Evolutionary conservation across 2,329 filamentous ascomycete species (phyloP).

Genomic region (Hymenoscyphus scutula): DNA sequence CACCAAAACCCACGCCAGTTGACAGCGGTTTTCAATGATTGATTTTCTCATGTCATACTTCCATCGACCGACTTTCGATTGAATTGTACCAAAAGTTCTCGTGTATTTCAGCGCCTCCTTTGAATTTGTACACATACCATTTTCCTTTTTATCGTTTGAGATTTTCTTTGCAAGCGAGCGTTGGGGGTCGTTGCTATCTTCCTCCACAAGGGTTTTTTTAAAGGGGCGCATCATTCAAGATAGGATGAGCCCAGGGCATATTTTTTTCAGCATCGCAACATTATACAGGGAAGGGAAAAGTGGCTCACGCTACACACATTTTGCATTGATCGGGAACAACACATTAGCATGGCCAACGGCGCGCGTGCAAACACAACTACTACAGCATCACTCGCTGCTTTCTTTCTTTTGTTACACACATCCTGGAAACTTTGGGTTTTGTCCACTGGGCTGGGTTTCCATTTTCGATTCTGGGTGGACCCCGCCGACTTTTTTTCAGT

Average conservation of each 20-base stretch:
- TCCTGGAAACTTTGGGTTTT: background rate
- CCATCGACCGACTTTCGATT: conserved; percentile 15
- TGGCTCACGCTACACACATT: conserved; percentile 36
- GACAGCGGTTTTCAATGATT: conserved; percentile 27
- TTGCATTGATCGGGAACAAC: conserved; percentile 23
- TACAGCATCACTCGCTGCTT: background rate
- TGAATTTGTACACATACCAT: conserved; percentile 25
- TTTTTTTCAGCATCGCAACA: conserved; percentile 27
- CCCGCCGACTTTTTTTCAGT: background rate
- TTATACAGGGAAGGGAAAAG: conserved; percentile 36
- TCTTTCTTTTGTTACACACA: background rate
- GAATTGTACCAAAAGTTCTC: conserved; percentile 22
- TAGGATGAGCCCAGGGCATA: conserved; percentile 24
- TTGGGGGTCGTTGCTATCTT: conserved; percentile 16
- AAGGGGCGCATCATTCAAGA: conserved; percentile 28
- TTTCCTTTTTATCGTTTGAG: conserved; percentile 27
- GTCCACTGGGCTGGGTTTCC: background rate
- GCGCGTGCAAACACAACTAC: background rate
- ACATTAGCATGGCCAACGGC: conserved; percentile 3
- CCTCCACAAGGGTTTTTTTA: conserved; percentile 14
- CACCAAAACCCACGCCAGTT: conserved; percentile 27
- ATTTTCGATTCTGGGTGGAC: background rate
- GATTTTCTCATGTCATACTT: conserved; percentile 26
- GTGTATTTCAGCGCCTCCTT: conserved; percentile 22
- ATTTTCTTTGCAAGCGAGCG: conserved; percentile 17